Percentiles rank a stretch among this genome's conserved stretches.
phyloP scores from a whole-genome alignment of 2,329 filamentous ascomycete species.

The Pseudogymnoascus sp. region DNA sequence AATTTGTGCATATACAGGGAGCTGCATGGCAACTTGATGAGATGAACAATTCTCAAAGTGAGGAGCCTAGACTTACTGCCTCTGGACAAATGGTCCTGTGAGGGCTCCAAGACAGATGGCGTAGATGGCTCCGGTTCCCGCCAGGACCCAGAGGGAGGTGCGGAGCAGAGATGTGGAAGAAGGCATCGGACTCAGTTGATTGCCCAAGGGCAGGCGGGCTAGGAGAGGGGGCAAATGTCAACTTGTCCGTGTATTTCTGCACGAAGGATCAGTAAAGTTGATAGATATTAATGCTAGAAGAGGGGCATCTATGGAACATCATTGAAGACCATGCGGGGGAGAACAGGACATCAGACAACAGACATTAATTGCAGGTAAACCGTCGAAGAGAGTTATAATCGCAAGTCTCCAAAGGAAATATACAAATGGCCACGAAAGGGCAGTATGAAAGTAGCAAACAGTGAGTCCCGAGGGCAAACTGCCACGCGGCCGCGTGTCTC shows the following conservation, averaged over 20 bases:
- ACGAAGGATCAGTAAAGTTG: background rate
- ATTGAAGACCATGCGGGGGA: background rate
- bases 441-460: background rate
- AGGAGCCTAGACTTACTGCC: constrained; percentile 54
- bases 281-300: background rate
- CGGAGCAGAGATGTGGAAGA: background rate
- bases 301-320: background rate
- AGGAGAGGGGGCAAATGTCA: background rate
- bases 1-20: constrained; percentile 78
- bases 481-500: background rate
- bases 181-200: background rate
- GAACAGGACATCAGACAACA: background rate
- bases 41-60: background rate
- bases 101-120: constrained; percentile 55
- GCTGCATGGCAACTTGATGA: constrained; percentile 28
- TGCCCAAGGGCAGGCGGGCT: background rate
- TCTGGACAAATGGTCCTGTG: constrained; percentile 63
- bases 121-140: constrained; percentile 56
- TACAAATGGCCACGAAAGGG: background rate
- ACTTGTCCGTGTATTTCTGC: background rate
- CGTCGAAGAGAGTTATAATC: background rate
- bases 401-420: background rate
- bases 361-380: background rate
- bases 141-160: constrained; percentile 46
- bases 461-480: background rate